Conservation (phyloP, 179 eudicot genomes). For the Beta lomatogona region DNA sequence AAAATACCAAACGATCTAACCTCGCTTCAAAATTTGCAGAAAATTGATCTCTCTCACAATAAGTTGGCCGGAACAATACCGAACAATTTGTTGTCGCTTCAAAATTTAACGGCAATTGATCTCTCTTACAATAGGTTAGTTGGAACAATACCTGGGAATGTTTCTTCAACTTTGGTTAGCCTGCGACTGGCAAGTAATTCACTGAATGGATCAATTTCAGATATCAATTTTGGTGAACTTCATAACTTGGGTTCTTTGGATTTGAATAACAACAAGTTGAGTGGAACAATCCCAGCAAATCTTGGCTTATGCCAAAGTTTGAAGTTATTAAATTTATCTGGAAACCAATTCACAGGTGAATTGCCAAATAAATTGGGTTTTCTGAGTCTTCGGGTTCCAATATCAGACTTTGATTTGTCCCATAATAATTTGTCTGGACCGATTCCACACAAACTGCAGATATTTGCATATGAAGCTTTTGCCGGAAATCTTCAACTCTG, state of each 20-base stretch:
- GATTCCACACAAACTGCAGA: not conserved
- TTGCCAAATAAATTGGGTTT: slow-evolving; percentile 51
- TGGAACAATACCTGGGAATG: slow-evolving; percentile 52
- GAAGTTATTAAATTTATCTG: slow-evolving; percentile 60
- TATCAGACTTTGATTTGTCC: not conserved
- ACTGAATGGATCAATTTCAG: slow-evolving; percentile 49
- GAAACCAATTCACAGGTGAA: slow-evolving; percentile 48
- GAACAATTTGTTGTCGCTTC: slow-evolving; percentile 45
- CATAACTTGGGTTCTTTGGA: slow-evolving; percentile 61
- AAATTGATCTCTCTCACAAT: no score
- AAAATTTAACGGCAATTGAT: slow-evolving; percentile 58
- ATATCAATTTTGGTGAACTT: slow-evolving; percentile 36
- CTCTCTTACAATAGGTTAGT: slow-evolving; percentile 52
- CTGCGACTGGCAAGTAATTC: slow-evolving; percentile 58
- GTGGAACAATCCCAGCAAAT: slow-evolving; percentile 55
- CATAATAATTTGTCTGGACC: not conserved
- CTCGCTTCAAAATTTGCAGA: not conserved
- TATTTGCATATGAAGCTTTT: not conserved
- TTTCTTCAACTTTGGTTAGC: slow-evolving; percentile 52
- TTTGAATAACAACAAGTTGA: slow-evolving; percentile 52
- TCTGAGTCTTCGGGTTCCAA: slow-evolving; percentile 19
- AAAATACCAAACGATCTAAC: slow-evolving; percentile 12
- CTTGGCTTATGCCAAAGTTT: slow-evolving; percentile 51
- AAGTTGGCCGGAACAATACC: slow-evolving; percentile 57
- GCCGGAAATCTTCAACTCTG: not conserved